Base-by-base conservation (phyloP, 1,284 basidiomycete genomes). In the Trichosporon sp. region DNA sequence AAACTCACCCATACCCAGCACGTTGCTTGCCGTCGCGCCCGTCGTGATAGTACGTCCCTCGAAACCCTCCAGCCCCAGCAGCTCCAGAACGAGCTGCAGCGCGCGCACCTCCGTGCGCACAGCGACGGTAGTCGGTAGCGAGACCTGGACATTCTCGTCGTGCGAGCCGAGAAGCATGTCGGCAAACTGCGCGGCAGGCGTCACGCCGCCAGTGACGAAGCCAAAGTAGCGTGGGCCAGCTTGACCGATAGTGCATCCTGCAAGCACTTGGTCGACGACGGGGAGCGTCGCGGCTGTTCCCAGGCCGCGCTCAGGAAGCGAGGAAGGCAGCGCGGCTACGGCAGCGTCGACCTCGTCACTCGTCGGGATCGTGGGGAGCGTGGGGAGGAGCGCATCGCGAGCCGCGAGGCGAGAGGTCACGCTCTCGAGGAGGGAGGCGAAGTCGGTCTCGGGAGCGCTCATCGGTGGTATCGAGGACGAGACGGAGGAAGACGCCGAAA, bases 11-110 rank as follows among this genome's bases (percentile, higher is more conserved):
- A 87, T 74, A 3, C 85, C 86, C 12, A 87, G 80, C 15, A 86
- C 74, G 72, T 87, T 87, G n/a, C 79, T 79, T 0, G 83, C 79
- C 0, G 86, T 87, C 1, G 86, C 86, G 6, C 86, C 86, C 0
- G 85, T 86, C 0, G 86, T 86, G 18, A 86, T 71, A 0, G 84
- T 85, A 29, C 84, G 75, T 7, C 83, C 83, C n/a, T 71, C 69
- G 70, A 83, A 87, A 1, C 32, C 64, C 0, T 75, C 70, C 3
- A 76, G 68, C 1, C 78, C 73, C 2, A 87, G 75, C 1, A 87
- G 77, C 68, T 85, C 81, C 23, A 86, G 78, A 1, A 86, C 75
- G 75, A 86, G 77, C 58, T 82, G 77, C 15, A 86, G 75, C 3
- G 85, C 77, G 18, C 81, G 75, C 4, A 73, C 70, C 71, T 87